Conservation (phyloP, 371 early-diverging fungal genomes). For the Quaeritorhiza haematococci region DNA sequence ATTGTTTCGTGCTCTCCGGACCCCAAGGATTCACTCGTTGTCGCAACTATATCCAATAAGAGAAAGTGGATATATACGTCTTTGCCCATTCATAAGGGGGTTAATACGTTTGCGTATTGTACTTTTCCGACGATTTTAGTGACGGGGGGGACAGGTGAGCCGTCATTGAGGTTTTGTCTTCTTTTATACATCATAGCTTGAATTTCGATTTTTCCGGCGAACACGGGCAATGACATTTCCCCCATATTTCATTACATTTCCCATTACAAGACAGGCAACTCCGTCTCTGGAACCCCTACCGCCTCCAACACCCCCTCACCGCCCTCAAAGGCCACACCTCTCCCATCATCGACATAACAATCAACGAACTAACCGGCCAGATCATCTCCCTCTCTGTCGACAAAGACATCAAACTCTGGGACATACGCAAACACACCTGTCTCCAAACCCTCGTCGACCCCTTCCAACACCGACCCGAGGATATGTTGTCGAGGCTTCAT, state of each 20-base stretch:
- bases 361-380: conserved; percentile 37
- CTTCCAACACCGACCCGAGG: conserved; percentile 23
- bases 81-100: conserved; percentile 38
- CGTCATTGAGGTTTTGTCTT: too few species aligned
- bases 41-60: conserved; percentile 25
- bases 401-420: conserved; percentile 38
- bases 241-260: neutral
- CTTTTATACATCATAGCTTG: neutral
- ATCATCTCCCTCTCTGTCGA: conserved; percentile 39
- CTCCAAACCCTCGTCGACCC: conserved; percentile 29
- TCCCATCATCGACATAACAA: conserved; percentile 35
- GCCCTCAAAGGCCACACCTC: conserved; percentile 38
- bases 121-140: conserved; percentile 39
- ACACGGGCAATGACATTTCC: neutral
- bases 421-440: conserved; percentile 41
- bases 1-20: conserved; percentile 42
- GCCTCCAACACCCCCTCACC: conserved; percentile 35
- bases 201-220: neutral
- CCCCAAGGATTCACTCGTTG: conserved; percentile 34
- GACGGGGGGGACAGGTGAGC: conserved; percentile 42
- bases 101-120: conserved; percentile 38
- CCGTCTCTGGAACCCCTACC: conserved; percentile 45
- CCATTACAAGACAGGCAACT: conserved; percentile 27
- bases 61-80: conserved; percentile 34
- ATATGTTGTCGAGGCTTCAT: conserved; percentile 14